A percentile compares a stretch with the other conserved stretches of the same genome.
phyloP scores from a whole-genome alignment of 2,329 filamentous ascomycete species.

The Fusarium dlaminii region DNA sequence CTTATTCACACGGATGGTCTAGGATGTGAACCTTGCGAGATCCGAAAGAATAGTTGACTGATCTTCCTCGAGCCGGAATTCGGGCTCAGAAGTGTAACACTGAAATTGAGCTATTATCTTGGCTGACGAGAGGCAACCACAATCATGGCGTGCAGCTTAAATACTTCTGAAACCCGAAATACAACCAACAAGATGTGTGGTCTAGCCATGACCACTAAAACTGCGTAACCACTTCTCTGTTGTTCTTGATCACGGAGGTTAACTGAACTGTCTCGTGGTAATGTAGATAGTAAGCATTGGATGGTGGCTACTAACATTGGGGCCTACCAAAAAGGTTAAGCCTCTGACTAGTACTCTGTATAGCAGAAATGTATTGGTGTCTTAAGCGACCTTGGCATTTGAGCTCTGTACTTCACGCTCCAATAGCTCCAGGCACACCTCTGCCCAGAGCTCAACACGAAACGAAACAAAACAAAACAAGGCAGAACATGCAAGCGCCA shows the following conservation, averaged over 20 bases:
- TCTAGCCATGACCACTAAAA: neutral
- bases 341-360: neutral
- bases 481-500: conserved; percentile 13
- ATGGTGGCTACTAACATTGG: neutral
- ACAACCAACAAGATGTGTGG: neutral
- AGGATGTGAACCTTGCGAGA: neutral
- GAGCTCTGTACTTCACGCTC: conserved; percentile 5
- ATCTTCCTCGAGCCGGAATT: neutral
- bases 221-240: neutral
- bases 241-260: neutral
- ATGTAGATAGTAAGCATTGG: neutral
- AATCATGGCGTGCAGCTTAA: conserved; percentile 1
- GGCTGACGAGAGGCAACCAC: conserved; percentile 8
- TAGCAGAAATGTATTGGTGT: conserved; percentile 23
- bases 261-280: neutral
- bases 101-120: neutral
- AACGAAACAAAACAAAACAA: conserved; percentile 31
- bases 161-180: conserved; percentile 11
- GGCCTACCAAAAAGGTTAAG: conserved; percentile 5
- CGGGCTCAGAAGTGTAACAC: neutral
- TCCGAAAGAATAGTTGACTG: neutral
- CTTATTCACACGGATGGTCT: neutral
- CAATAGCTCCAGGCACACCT: conserved; percentile 12
- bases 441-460: conserved; percentile 14
- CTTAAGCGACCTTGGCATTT: conserved; percentile 34